phyloP scores from a whole-genome alignment of 768 basidiomycete genomes.

The Coprinopsis strossmayeri region DNA sequence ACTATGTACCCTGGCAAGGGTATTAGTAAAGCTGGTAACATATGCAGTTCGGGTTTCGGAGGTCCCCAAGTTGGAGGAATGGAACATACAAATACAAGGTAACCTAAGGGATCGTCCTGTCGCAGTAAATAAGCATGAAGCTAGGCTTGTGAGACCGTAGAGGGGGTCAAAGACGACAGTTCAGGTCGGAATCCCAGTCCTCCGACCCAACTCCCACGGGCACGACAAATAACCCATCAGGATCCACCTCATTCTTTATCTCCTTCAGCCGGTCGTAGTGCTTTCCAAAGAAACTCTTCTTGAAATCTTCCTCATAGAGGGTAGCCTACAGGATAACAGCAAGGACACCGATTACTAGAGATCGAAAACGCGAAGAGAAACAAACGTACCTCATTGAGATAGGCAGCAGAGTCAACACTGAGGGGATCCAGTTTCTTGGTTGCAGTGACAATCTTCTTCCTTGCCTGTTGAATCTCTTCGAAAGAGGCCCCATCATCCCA shows the following conservation, averaged over 20 bases:
- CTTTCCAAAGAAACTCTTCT: conserved; percentile 38
- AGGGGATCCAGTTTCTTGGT: conserved; percentile 18
- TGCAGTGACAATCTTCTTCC: conserved; percentile 13
- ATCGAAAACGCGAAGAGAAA: not conserved
- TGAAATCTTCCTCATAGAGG: conserved; percentile 32
- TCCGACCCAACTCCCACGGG: conserved; percentile 42
- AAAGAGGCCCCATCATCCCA: conserved; percentile 24
- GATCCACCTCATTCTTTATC: conserved; percentile 42
- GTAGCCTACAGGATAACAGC: conserved; percentile 33
- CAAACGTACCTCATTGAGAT: conserved; percentile 40
- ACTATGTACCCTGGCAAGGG: no score
- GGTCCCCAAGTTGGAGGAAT: no score
- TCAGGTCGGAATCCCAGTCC: conserved; percentile 33
- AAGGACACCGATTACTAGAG: no score
- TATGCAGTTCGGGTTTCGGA: no score
- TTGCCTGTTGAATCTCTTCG: conserved; percentile 15
- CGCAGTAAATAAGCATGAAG: no score
- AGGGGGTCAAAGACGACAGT: conserved; percentile 9
- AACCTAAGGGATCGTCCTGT: no score
- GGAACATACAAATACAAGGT: no score
- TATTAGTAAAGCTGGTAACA: no score
- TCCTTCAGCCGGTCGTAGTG: conserved; percentile 32
- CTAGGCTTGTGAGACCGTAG: no score
- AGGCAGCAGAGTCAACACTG: conserved; percentile 32
- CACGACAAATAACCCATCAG: conserved; percentile 37